phyloP scores from a whole-genome alignment of 2,329 filamentous ascomycete genomes.

The Penicillium sp. region DNA sequence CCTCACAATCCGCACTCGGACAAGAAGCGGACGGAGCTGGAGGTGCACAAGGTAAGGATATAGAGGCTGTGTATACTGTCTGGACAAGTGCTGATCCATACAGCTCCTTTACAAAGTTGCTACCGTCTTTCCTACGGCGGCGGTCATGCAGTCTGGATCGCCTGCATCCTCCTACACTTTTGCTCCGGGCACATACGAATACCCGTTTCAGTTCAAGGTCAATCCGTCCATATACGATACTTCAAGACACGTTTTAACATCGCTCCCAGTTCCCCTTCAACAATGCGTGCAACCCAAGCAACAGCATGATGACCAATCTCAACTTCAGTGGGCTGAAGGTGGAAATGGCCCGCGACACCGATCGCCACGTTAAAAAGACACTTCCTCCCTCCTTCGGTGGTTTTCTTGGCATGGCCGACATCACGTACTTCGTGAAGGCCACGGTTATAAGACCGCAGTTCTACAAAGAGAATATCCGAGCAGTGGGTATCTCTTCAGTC shows the following conservation, averaged over 20 bases:
- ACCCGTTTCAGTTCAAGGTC: constrained; percentile 49
- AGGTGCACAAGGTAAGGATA: constrained; percentile 45
- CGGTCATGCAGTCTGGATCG: constrained; percentile 35
- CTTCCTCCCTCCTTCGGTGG: constrained; percentile 85
- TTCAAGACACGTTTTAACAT: constrained; percentile 1
- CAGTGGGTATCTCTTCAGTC: constrained; percentile 27
- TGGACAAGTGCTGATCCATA: not conserved
- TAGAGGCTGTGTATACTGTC: not conserved
- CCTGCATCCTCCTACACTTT: constrained; percentile 42
- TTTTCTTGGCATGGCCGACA: constrained; percentile 80
- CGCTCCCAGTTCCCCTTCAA: constrained; percentile 46
- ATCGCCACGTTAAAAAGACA: constrained; percentile 72
- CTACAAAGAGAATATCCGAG: constrained; percentile 82
- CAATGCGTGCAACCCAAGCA: constrained; percentile 44
- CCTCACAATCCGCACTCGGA: constrained; percentile 41
- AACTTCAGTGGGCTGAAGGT: constrained; percentile 44
- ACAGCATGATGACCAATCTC: constrained; percentile 44
- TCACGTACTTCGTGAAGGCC: constrained; percentile 92
- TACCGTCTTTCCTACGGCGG: constrained; percentile 44
- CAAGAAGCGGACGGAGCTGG: constrained; percentile 46
- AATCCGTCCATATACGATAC: not conserved
- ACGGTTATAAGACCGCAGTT: constrained; percentile 83
- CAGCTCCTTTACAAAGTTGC: constrained; percentile 47
- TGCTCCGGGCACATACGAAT: constrained; percentile 44
- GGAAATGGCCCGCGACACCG: constrained; percentile 42